Evolutionary conservation across 768 basidiomycete genomes (phyloP), one percentile per base, ranked within the genome.

Genomic region (Tulasnella sp.): DNA sequence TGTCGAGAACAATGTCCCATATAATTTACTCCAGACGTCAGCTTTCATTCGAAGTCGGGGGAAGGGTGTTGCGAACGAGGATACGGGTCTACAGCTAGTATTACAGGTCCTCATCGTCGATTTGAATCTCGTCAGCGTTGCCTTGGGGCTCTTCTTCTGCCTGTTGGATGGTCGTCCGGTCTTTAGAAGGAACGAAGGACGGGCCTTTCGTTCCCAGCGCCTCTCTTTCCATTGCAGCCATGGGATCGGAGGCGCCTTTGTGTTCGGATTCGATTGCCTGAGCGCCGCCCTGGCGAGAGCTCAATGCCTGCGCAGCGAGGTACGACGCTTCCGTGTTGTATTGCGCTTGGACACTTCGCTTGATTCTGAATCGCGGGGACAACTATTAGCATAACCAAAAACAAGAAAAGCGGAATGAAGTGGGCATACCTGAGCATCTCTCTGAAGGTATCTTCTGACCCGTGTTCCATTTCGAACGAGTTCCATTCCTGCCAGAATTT

Each of bases 401-500:
- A 28, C 46, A n/a, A 22, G 54, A 18, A 5, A 60, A 78, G 24
- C 1, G 77, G 28, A 11, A 46, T 28, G 42, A 42, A 72, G 9
- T 8, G 6, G 20, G 40, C 46, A 28, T 12, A 78, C 80, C 83
- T 79, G 64, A 86, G 84, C 85, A 88, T 87, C 83, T 89, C 88
- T 74, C 88, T 82, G 92, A 99, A 99, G 0, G 98, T 99, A 85
- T 99, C 98, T 86, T 99, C 98, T 1, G 96, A 97, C 1, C 98
- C 98, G 2, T 96, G 98, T 85, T 99, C 98, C 84, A 99, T 96
- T 87, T 99, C 98, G 87, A 99, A 99, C 76, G 89, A 89, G 85
- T 99, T 96, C 98, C 98, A 99, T 85, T 98, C 96, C 42, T 89
- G 86, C 98, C 98, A 99, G 89, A 99, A 99, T 81, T 92, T 92